These are phyloP conservation scores for Fusarium nanum DNA, from an alignment of 2,329 filamentous ascomycete genomes.

Conservation along the genomic window DNA sequence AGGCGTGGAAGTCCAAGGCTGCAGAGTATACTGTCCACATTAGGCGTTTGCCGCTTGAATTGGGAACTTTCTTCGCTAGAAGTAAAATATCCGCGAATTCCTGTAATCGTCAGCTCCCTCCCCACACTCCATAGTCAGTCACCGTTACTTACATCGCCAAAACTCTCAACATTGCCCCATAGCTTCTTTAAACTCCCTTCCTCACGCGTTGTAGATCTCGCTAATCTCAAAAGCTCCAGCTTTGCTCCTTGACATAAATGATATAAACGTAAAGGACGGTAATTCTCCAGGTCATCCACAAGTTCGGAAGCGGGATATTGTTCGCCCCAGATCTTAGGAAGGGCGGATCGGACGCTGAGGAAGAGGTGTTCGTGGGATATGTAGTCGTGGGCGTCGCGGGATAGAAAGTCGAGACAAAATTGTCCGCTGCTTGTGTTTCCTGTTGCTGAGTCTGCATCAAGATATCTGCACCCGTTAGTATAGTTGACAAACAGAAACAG, in stretches of 20 bases:
- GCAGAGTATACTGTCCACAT: constrained; percentile 43
- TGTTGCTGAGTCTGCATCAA: constrained; percentile 38
- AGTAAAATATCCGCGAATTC: constrained; percentile 39
- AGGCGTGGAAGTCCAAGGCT: constrained; percentile 35
- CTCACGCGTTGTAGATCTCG: not conserved
- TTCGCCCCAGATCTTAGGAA: constrained; percentile 41
- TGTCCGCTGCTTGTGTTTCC: constrained; percentile 26
- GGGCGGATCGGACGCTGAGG: constrained; percentile 28
- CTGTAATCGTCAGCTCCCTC: not conserved
- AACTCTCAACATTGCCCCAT: constrained; percentile 25
- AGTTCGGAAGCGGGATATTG: constrained; percentile 36
- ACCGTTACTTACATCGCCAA: constrained; percentile 28
- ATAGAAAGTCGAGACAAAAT: constrained; percentile 37
- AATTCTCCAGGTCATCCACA: constrained; percentile 39
- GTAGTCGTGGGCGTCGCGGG: constrained; percentile 35
- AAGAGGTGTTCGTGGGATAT: constrained; percentile 42
- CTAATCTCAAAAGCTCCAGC: constrained; percentile 29
- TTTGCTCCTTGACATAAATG: constrained; percentile 40
- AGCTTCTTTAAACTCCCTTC: not conserved
- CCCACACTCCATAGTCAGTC: accelerated
- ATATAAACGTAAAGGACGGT: constrained; percentile 29
- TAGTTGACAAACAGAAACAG: accelerated
- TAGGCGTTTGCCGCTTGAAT: constrained; percentile 33
- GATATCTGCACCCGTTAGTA: constrained; percentile 12
- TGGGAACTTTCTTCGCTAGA: not conserved